Base-by-base conservation (phyloP, 768 basidiomycete species). In the Neoboletus subvelutipes region DNA sequence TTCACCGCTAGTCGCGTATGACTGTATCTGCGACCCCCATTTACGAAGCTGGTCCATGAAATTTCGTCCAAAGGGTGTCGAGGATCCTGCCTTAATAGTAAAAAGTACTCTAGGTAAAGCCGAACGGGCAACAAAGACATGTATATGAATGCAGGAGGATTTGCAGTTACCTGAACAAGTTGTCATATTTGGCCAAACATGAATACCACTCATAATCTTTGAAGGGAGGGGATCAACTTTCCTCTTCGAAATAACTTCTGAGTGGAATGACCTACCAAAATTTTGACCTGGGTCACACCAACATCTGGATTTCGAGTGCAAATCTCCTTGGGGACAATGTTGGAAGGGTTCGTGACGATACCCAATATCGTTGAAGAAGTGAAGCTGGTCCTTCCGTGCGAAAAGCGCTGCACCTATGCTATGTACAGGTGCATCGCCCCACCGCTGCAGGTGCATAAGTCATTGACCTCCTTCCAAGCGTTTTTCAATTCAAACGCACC, bases 381-480 rank as follows among this genome's bases (percentile, higher is more conserved):
- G 88, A 24, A 93, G 75, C 64, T 90, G 87, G 31, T 88, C 83
- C 68, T 82, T 87, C 26, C 79, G 75, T 3, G 88, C 84, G 67
- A 94, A 88, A 15, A 92, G 74, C 0, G 90, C 83, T 8, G 83
- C 91, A 6, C 86, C 92, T 55, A 94, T 90, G 52, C 87, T 88
- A 63, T 93, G 92, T 0, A 94, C 87, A 0, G 90, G 91, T 1
- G 92, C 92, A 68, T 93, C 92, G 29, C 92, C 92, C 90, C 89
- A 89, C 40, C 87, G 79, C 81, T 89, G 51, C 33, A 7, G 29
- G 34, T 20, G 28, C 28, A 26, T 34, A 18, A 52, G 45, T 41
- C 22, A 45, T 48, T 20, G 12, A 37, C 55, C 7, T 40, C 37
- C 37, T 12, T 24, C n/a, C 24, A 20, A 42, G 8, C 33, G n/a